Base-by-base conservation (phyloP, 139 green algal genomes). In the Chlorella vulgaris region DNA sequence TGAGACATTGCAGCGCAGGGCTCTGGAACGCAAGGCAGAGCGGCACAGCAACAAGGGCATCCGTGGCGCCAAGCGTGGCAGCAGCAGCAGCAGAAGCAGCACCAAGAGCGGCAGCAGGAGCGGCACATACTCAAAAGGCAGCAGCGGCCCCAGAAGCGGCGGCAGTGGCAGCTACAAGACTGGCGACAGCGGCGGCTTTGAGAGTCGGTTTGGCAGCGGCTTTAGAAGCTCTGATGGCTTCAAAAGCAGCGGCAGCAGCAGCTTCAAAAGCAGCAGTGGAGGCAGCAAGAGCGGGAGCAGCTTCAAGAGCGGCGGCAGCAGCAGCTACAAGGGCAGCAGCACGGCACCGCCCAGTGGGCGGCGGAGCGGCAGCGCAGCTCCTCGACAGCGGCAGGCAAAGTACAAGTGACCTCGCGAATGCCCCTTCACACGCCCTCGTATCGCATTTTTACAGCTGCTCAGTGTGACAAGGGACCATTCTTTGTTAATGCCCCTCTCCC, bases 1-100 rank as follows among this genome's bases (percentile, higher is more conserved):
- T 13, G 86, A 90, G 58, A 90, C 85, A 31, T 60, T 89, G 38
- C 35, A 58, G 29, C 55, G 79, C 47, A 74, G 66, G 35, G 67
- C 58, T 1, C 38, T 65, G 2, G 83, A 89, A 21, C 70, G 50
- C 21, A 85, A 84, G 33, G 88, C 80, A 10, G 86, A 74, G 28
- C 62, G 74, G 43, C 58, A 74, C 29, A 24, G 36, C 24, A 50
- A 61, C 18, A 83, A 78, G 40, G 85, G 87, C 8, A 33, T 78
- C 2, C 76, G 38, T 63, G 60, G 70, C 70, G 68, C 68, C 36
- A 58, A 79, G 36, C 53, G 81, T 26, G 31, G 71, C 40, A 58
- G 53, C 47, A 43, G 70, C 50, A 19, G 31, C 33, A 24, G 58
- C 58, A 65, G 58, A 65, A 76, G n/a, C n/a, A n/a, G n/a, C n/a